A percentile compares a stretch with the other conserved stretches of the same genome.
Evolutionary conservation across 2,329 filamentous ascomycete species (phyloP).

Genomic region (Neonectria ditissima): DNA sequence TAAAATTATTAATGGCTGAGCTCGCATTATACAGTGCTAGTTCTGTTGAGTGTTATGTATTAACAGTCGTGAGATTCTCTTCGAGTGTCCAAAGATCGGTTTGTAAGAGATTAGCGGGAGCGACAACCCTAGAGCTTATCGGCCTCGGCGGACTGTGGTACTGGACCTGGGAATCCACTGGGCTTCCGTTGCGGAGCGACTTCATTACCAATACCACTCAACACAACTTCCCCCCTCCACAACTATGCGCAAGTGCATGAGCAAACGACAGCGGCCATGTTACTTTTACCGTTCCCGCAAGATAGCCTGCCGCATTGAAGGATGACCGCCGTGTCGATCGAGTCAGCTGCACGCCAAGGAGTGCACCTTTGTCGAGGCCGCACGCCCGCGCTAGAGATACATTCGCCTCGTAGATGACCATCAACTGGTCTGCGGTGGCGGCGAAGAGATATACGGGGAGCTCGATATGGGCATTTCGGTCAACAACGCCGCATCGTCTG

Average conservation of each 20-base stretch:
- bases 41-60: background rate
- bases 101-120: background rate
- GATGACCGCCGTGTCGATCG: constrained; percentile 55
- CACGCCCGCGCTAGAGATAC: constrained; percentile 31
- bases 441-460: background rate
- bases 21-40: background rate
- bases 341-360: constrained; percentile 56
- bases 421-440: background rate
- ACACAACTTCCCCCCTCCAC: background rate
- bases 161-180: too few relatives aligned
- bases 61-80: background rate
- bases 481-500: background rate
- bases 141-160: too few relatives aligned
- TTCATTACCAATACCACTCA: too few relatives aligned
- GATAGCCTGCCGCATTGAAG: constrained; percentile 58
- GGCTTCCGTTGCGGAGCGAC: too few relatives aligned
- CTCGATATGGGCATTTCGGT: background rate
- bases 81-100: background rate
- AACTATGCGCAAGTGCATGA: constrained; percentile 40
- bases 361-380: constrained; percentile 57
- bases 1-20: constrained; percentile 5
- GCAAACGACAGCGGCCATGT: constrained; percentile 52
- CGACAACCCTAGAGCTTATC: too few relatives aligned
- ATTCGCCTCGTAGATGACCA: background rate
- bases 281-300: constrained; percentile 60